Base-by-base conservation (phyloP, 2,329 filamentous ascomycete genomes). In the Trichoderma pleuroti region DNA sequence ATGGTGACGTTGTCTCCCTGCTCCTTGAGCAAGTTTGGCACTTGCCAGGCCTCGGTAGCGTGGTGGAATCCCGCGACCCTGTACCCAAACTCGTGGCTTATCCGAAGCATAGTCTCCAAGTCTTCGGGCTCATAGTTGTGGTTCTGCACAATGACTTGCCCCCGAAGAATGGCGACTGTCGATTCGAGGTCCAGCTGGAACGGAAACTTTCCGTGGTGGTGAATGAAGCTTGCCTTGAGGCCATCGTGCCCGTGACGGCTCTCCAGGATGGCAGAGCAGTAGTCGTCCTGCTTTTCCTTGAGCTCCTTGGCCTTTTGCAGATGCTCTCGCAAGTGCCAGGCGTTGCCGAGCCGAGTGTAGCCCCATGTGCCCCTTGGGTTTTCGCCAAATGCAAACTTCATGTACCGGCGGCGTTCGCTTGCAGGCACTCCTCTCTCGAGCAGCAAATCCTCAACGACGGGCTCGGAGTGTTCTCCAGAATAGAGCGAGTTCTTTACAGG, bases 341-440 rank as follows among this genome's bases (percentile, higher is more conserved):
- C 79, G 70, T 81, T 79, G 2, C 81, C 82, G 76, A 83, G 81
- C 28, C 82, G 78, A 4, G 78, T 81, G 62, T 83, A 80, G 5
- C 75, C 75, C 72, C 83, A 83, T 1, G 77, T 71, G 0, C 70
- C 39, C 70, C 78, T 81, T n/a, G 82, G 82, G 71, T 84, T 85
- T 74, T 84, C 83, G 10, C 83, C 83, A 72, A 82, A 82, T 1
- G 83, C 83, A 79, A 84, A 82, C 74, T 84, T 84, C 77, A 84
- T 80, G 72, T 83, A 84, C 34, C 80, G 73, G 24, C 74, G 75
- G 4, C 81, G 77, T 32, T 80, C 75, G 10, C 72, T 70, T 14
- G 72, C 28, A 1, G 78, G 77, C 8, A 83, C 69, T 6, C 80
- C 81, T 67, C 80, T 77, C 74, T 84, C 82, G 16, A 84, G 75